These are phyloP conservation scores for Blastocrithidia nonstop DNA, from an alignment of 208 protist genomes.

Conservation along the genomic window DNA sequence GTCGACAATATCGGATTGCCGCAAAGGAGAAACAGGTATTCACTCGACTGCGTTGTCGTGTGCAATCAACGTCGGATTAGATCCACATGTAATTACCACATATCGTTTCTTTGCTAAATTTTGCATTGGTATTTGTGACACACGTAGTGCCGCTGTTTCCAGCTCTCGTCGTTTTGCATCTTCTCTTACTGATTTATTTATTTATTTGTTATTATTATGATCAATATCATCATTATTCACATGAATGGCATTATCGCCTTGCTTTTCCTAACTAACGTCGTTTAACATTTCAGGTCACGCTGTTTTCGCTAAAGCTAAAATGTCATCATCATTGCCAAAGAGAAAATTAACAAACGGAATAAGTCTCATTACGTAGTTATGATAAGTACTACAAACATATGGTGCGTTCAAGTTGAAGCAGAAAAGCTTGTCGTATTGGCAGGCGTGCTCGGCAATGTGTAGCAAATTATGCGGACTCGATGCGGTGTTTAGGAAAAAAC, in stretches of 20 bases:
- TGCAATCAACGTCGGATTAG: slow-evolving; percentile 72
- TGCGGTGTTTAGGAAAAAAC: slow-evolving; percentile 92
- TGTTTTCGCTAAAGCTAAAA: slow-evolving; percentile 44
- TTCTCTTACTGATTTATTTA: slow-evolving; percentile 1
- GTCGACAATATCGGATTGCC: slow-evolving; percentile 86
- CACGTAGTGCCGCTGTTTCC: slow-evolving; percentile 12
- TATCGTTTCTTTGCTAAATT: slow-evolving; percentile 27
- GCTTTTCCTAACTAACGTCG: background rate
- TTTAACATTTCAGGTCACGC: slow-evolving; percentile 39
- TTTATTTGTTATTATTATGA: background rate
- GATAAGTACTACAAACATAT: slow-evolving; percentile 88
- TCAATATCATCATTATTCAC: background rate
- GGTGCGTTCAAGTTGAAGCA: slow-evolving; percentile 91
- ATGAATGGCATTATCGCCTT: background rate
- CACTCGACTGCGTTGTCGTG: slow-evolving; percentile 14
- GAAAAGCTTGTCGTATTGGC: slow-evolving; percentile 81
- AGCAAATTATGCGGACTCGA: slow-evolving; percentile 73
- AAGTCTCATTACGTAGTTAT: slow-evolving; percentile 43
- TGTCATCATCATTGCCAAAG: slow-evolving; percentile 92
- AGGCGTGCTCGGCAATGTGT: slow-evolving; percentile 61
- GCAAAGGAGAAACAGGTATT: slow-evolving; percentile 33
- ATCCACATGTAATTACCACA: slow-evolving; percentile 89
- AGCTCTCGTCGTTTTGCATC: slow-evolving; percentile 3
- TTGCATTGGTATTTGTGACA: slow-evolving; percentile 52
- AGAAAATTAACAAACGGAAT: slow-evolving; percentile 90